phyloP scores from a whole-genome alignment of 768 basidiomycete genomes.

The Peribolospora baueri region DNA sequence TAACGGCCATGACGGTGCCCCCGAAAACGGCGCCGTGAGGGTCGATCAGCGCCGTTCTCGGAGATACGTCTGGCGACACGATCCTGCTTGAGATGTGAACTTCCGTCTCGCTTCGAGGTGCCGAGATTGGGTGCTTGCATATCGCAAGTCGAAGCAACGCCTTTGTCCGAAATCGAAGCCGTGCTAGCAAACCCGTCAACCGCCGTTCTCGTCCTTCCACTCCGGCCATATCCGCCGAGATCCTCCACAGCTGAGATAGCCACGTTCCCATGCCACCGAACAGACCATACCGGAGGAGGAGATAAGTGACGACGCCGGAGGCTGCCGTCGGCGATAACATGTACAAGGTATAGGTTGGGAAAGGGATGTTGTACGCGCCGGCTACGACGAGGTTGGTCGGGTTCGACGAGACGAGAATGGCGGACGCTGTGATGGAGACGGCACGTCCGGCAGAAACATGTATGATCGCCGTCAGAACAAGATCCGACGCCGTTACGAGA shows the following conservation, averaged over 20 bases:
- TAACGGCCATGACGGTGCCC: constrained; percentile 35
- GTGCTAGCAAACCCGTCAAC: too few relatives aligned
- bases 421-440: constrained; percentile 22
- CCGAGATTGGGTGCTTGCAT: too few relatives aligned
- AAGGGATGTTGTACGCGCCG: constrained; percentile 51
- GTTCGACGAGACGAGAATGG: constrained; percentile 54
- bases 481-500: too few relatives aligned
- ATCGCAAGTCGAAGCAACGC: too few relatives aligned
- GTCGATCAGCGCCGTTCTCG: constrained; percentile 45
- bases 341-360: constrained; percentile 54
- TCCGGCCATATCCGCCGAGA: too few relatives aligned
- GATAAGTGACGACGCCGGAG: constrained; percentile 28
- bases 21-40: constrained; percentile 51
- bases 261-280: too few relatives aligned
- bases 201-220: too few relatives aligned
- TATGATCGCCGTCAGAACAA: too few relatives aligned
- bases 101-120: too few relatives aligned
- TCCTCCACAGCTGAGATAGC: constrained; percentile 12
- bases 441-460: background rate
- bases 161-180: too few relatives aligned
- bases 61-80: constrained; percentile 18
- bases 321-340: constrained; percentile 45
- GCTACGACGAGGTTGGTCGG: constrained; percentile 85
- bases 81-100: constrained; percentile 9
- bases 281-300: constrained; percentile 19